Percentiles rank a stretch among this genome's conserved stretches.
These are phyloP conservation scores for Paraphaeosphaeria sporulosa DNA, from an alignment of 2,329 filamentous ascomycete genomes.

Conservation along the genomic window DNA sequence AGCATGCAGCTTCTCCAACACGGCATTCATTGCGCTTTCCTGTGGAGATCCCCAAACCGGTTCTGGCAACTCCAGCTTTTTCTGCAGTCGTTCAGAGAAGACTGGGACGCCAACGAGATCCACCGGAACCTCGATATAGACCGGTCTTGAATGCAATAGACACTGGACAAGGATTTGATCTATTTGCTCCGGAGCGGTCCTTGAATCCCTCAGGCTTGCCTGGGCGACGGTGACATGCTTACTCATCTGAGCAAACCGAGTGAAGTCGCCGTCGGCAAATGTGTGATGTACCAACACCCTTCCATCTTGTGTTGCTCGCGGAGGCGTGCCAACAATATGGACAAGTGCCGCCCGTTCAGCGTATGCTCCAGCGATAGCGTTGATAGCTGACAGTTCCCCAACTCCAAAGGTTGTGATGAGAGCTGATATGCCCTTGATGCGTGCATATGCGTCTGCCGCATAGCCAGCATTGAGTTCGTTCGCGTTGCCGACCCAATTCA, in stretches of 20 bases:
- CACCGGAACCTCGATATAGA: conserved; percentile 64
- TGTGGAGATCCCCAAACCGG: conserved; percentile 22
- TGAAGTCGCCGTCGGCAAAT: conserved; percentile 66
- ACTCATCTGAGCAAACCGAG: conserved; percentile 60
- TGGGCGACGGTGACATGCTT: conserved; percentile 55
- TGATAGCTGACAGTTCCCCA: conserved; percentile 72
- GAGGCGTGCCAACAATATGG: conserved; percentile 65
- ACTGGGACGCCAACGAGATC: conserved; percentile 58
- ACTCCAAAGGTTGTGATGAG: conserved; percentile 80
- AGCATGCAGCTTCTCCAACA: conserved; percentile 54
- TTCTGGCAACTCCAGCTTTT: conserved; percentile 27
- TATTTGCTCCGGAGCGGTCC: conserved; percentile 58
- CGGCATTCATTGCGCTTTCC: conserved; percentile 39
- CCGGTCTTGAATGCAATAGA: conserved; percentile 62
- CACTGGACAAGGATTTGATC: conserved; percentile 61
- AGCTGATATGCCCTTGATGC: conserved; percentile 67
- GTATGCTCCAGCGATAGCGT: conserved; percentile 76
- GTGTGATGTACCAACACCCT: conserved; percentile 68
- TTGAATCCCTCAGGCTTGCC: conserved; percentile 56
- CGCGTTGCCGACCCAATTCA: conserved; percentile 57
- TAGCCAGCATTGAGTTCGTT: conserved; percentile 65
- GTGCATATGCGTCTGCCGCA: conserved; percentile 63
- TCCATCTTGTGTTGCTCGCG: conserved; percentile 53
- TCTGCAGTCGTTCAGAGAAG: conserved; percentile 39
- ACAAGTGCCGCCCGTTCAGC: conserved; percentile 75